Conservation (phyloP, 139 green algal species). For the Haematococcus lacustris region DNA sequence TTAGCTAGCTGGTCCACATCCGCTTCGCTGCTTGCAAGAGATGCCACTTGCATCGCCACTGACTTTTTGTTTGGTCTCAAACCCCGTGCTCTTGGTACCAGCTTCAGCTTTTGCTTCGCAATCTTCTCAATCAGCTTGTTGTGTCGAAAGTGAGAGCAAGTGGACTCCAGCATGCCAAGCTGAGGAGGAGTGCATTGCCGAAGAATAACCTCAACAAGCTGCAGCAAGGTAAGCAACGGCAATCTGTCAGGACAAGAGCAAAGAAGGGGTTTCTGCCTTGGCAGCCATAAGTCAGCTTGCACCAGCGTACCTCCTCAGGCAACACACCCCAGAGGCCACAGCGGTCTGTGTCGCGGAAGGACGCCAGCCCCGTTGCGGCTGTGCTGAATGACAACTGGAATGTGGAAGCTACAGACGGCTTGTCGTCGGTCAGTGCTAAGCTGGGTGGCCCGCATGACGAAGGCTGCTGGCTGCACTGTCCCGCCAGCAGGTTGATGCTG, state of each 20-base stretch:
- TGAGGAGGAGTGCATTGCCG: slow-evolving; percentile 43
- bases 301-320: neutral
- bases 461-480: too few species aligned
- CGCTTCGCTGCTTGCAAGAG: too few species aligned
- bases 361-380: too few species aligned
- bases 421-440: too few species aligned
- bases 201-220: slow-evolving; percentile 60
- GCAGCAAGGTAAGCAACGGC: neutral
- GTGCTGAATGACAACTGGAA: too few species aligned
- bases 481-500: too few species aligned
- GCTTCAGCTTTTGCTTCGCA: slow-evolving; percentile 42
- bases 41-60: too few species aligned
- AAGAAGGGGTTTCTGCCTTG: neutral
- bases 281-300: neutral
- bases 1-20: too few species aligned
- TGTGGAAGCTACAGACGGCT: too few species aligned
- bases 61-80: slow-evolving; percentile 51
- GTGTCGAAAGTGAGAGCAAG: slow-evolving; percentile 55
- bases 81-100: slow-evolving; percentile 55
- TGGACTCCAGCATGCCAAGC: slow-evolving; percentile 57
- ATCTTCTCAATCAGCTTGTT: slow-evolving; percentile 51
- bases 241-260: neutral
- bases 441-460: too few species aligned
- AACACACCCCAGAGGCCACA: neutral
- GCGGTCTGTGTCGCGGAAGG: too few species aligned